Evolutionary conservation across 176 grass and related monocot genomes (phyloP).

Genomic region (Avena atlantica): DNA sequence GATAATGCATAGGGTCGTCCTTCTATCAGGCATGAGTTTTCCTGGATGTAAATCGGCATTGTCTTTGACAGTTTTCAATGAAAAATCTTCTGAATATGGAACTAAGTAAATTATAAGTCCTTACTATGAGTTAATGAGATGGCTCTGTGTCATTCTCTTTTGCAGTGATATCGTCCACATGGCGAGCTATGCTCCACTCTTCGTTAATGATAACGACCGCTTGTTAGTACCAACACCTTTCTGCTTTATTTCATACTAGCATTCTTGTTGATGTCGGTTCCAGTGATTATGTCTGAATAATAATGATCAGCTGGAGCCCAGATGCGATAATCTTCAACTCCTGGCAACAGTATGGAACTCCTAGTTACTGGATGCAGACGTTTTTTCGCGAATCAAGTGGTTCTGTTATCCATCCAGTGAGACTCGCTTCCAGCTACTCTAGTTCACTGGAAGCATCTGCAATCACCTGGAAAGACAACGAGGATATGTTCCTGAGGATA

Average conservation of each 20-base stretch:
- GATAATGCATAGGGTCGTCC: neutral
- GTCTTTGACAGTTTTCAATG: neutral
- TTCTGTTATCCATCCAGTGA: constrained; percentile 56
- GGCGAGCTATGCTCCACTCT: constrained; percentile 87
- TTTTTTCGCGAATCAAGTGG: constrained; percentile 70
- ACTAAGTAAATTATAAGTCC: neutral
- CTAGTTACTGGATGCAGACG: constrained; percentile 80
- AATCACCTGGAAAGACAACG: constrained; percentile 70
- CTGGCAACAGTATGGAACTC: constrained; percentile 81
- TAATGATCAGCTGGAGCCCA: constrained; percentile 68
- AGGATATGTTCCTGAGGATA: constrained; percentile 69
- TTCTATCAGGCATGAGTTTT: neutral
- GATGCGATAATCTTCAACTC: constrained; percentile 91
- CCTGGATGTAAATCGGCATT: neutral
- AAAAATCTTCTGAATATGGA: neutral
- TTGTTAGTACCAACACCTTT: constrained; percentile 40
- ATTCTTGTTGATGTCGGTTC: constrained; percentile 1
- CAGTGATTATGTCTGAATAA: constrained; percentile 9
- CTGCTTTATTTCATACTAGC: neutral
- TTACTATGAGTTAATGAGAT: constrained; percentile 9
- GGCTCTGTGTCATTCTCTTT: neutral
- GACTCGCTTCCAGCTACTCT: constrained; percentile 58
- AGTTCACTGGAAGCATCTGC: constrained; percentile 62
- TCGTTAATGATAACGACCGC: constrained; percentile 68
- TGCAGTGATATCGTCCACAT: constrained; percentile 79